phyloP scores from a whole-genome alignment of 2,329 filamentous ascomycete species.

The Dryadomyces quercus-mongolicae region DNA sequence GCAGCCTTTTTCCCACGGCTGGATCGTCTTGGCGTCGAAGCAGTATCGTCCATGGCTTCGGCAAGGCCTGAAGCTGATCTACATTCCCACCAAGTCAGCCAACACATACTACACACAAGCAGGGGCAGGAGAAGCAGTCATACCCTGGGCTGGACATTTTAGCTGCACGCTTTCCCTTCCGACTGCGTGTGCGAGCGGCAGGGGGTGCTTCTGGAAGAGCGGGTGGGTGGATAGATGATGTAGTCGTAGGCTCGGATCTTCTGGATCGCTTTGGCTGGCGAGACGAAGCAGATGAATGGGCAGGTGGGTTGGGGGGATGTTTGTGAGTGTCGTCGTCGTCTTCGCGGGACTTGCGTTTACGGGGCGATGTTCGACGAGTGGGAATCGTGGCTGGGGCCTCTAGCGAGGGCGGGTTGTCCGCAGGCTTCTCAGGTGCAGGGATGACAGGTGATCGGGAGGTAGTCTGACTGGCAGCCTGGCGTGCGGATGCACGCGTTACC shows the following conservation, averaged over 20 bases:
- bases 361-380: slow-evolving; percentile 35
- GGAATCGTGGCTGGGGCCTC: slow-evolving; percentile 15
- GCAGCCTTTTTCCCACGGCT: slow-evolving; percentile 56
- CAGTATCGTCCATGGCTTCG: slow-evolving; percentile 46
- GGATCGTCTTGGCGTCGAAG: slow-evolving; percentile 57
- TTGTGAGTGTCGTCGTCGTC: slow-evolving; percentile 27
- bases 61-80: slow-evolving; percentile 40
- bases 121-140: neutral
- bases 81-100: neutral
- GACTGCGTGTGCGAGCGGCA: slow-evolving; percentile 33
- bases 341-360: slow-evolving; percentile 64
- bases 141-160: slow-evolving; percentile 68
- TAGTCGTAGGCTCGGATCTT: slow-evolving; percentile 33
- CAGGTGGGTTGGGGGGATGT: slow-evolving; percentile 3
- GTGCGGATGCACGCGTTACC: slow-evolving; percentile 90
- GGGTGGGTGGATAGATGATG: slow-evolving; percentile 18
- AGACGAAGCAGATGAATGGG: slow-evolving; percentile 24
- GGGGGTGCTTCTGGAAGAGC: slow-evolving; percentile 19
- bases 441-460: slow-evolving; percentile 24
- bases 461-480: slow-evolving; percentile 59
- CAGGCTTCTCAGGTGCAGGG: slow-evolving; percentile 28
- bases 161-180: slow-evolving; percentile 47
- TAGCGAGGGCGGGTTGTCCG: slow-evolving; percentile 20
- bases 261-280: slow-evolving; percentile 60
- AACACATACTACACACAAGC: neutral